Conservation (phyloP, 176 grass and related monocot species). For the Cocos nucifera region DNA sequence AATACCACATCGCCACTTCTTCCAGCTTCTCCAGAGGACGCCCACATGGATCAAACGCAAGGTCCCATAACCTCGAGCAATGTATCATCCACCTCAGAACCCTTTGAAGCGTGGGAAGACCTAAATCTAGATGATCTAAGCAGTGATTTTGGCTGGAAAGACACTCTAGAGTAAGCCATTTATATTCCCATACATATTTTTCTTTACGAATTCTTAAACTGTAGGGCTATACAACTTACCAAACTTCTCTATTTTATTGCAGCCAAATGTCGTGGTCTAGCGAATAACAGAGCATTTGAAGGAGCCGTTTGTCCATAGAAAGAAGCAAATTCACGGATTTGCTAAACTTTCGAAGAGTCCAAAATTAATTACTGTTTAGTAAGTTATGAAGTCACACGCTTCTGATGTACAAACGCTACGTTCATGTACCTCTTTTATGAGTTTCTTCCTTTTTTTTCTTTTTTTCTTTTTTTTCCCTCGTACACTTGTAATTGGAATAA, state of each 20-base stretch:
- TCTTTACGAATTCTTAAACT: background rate
- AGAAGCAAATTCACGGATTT: too few species aligned
- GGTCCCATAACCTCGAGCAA: background rate
- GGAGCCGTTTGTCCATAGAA: too few species aligned
- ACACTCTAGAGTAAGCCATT: slow-evolving; percentile 68
- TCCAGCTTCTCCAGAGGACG: slow-evolving; percentile 14
- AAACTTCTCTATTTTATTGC: background rate
- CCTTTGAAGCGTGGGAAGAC: slow-evolving; percentile 45
- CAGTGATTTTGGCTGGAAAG: slow-evolving; percentile 50
- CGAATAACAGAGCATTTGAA: background rate
- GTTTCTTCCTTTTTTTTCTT: too few species aligned
- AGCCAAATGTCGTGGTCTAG: slow-evolving; percentile 1
- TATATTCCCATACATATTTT: background rate
- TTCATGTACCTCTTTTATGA: too few species aligned
- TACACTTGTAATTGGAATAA: too few species aligned
- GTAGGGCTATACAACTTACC: too few species aligned
- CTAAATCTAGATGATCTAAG: slow-evolving; percentile 49
- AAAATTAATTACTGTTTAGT: too few species aligned
- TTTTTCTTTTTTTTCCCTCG: too few species aligned
- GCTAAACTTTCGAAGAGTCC: too few species aligned
- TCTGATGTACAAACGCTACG: too few species aligned
- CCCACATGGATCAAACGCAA: background rate
- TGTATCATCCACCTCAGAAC: slow-evolving; percentile 33
- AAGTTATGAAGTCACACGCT: too few species aligned
- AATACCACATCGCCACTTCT: slow-evolving; percentile 24